A percentile compares a stretch with the other conserved stretches of the same genome.
Evolutionary conservation across 2,329 filamentous ascomycete genomes (phyloP).

Genomic region (Pseudogymnoascus sp.): DNA sequence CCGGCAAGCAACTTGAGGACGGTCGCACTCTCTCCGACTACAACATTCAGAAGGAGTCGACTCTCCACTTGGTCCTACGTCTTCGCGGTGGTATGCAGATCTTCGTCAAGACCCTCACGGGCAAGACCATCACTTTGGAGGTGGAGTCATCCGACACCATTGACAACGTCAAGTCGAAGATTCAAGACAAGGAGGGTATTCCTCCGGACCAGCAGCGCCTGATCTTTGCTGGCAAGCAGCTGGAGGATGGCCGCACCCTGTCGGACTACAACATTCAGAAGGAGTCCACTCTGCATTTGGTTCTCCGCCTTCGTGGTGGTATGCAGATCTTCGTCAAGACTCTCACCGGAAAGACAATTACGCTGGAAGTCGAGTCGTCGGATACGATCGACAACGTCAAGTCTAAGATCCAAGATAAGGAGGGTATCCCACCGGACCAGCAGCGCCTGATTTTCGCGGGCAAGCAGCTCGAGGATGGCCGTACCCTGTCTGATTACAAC

Average conservation of each 20-base stretch:
- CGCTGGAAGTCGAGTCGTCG: constrained; percentile 58
- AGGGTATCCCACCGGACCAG: constrained; percentile 62
- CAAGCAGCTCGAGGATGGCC: constrained; percentile 66
- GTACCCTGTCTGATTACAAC: constrained; percentile 74
- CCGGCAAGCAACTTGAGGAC: constrained; percentile 88
- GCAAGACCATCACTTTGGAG: constrained; percentile 62
- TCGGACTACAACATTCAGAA: constrained; percentile 87
- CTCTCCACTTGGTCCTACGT: constrained; percentile 70
- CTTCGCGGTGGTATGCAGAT: constrained; percentile 75
- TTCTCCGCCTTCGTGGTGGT: constrained; percentile 62
- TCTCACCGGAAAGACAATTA: constrained; percentile 61
- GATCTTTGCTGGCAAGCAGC: constrained; percentile 63
- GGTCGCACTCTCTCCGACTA: constrained; percentile 87
- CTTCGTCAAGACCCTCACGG: constrained; percentile 63
- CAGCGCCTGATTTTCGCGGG: constrained; percentile 63
- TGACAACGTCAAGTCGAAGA: constrained; percentile 63
- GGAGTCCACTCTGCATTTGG: constrained; percentile 62
- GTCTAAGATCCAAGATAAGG: constrained; percentile 63
- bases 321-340: constrained; percentile 70
- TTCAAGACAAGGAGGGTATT: constrained; percentile 65
- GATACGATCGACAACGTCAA: constrained; percentile 68
- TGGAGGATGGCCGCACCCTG: constrained; percentile 70
- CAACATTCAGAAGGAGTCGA: constrained; percentile 93
- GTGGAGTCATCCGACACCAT: constrained; percentile 62
- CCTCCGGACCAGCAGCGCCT: constrained; percentile 63